Percentiles rank a stretch among this genome's conserved stretches.
Conservation (phyloP, 768 basidiomycete species). For the Pleurotus djamor region DNA sequence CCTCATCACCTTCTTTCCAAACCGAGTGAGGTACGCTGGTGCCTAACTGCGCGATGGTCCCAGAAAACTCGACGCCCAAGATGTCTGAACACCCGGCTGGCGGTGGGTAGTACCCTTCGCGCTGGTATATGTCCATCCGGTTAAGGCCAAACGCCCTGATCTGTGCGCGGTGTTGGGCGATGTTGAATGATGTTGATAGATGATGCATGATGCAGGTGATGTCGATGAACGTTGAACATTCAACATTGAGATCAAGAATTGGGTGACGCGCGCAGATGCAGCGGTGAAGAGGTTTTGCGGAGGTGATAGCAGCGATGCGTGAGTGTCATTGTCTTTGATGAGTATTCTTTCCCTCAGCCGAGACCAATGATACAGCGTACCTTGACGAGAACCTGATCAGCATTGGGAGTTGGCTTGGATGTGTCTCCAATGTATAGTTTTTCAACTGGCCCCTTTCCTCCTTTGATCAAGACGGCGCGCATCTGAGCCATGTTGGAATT, state of each 20-base stretch:
- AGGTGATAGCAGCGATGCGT: too few species aligned
- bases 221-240: not conserved
- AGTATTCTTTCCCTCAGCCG: not conserved
- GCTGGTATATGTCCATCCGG: conserved; percentile 79
- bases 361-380: conserved; percentile 29
- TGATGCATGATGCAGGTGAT: not conserved
- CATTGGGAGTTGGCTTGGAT: conserved; percentile 53
- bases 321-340: too few species aligned
- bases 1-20: conserved; percentile 69
- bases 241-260: too few species aligned
- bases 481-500: conserved; percentile 33
- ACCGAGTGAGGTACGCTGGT: conserved; percentile 32
- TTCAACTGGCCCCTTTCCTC: conserved; percentile 71
- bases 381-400: conserved; percentile 78
- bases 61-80: conserved; percentile 88
- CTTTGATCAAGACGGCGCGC: conserved; percentile 80
- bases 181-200: conserved; percentile 1
- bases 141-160: conserved; percentile 87
- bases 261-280: not conserved
- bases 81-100: conserved; percentile 75
- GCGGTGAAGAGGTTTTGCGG: not conserved
- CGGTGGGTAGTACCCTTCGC: conserved; percentile 71
- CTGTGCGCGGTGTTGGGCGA: conserved; percentile 27
- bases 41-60: conserved; percentile 55
- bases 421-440: conserved; percentile 77